These are phyloP conservation scores for Helenozyma rhizophorensis DNA, from an alignment of 805 yeast species.

Conservation along the genomic window DNA sequence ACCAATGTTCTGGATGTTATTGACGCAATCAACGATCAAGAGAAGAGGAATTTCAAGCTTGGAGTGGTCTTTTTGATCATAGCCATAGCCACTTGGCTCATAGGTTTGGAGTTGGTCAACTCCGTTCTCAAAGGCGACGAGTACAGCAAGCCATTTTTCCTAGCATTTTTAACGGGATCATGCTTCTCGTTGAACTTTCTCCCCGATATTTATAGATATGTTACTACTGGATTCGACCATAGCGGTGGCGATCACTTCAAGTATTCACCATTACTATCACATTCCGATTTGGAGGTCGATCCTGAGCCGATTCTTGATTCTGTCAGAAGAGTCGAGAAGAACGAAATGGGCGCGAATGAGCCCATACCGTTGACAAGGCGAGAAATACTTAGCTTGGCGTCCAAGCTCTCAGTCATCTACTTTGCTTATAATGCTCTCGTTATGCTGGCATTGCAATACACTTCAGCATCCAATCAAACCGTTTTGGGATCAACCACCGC, in stretches of 20 bases:
- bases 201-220: constrained; percentile 24
- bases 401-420: constrained; percentile 40
- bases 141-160: constrained; percentile 46
- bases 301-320: constrained; percentile 1
- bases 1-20: constrained; percentile 21
- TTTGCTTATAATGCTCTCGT: constrained; percentile 37
- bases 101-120: constrained; percentile 47
- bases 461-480: constrained; percentile 51
- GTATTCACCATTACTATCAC: constrained; percentile 11
- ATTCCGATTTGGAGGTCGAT: constrained; percentile 10
- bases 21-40: constrained; percentile 36
- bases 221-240: background rate
- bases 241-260: constrained; percentile 10
- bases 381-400: constrained; percentile 34
- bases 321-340: no score
- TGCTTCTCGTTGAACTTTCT: constrained; percentile 43
- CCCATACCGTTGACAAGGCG: constrained; percentile 17
- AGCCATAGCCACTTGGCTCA: constrained; percentile 45
- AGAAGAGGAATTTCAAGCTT: constrained; percentile 37
- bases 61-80: constrained; percentile 41
- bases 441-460: constrained; percentile 41
- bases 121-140: constrained; percentile 44
- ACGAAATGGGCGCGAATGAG: background rate
- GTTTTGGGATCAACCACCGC: constrained; percentile 49
- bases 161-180: constrained; percentile 45